A percentile compares a stretch with the other conserved stretches of the same genome.
These are phyloP conservation scores for Agaricus sinodeliciosus DNA, from an alignment of 768 basidiomycete species.

Conservation along the genomic window DNA sequence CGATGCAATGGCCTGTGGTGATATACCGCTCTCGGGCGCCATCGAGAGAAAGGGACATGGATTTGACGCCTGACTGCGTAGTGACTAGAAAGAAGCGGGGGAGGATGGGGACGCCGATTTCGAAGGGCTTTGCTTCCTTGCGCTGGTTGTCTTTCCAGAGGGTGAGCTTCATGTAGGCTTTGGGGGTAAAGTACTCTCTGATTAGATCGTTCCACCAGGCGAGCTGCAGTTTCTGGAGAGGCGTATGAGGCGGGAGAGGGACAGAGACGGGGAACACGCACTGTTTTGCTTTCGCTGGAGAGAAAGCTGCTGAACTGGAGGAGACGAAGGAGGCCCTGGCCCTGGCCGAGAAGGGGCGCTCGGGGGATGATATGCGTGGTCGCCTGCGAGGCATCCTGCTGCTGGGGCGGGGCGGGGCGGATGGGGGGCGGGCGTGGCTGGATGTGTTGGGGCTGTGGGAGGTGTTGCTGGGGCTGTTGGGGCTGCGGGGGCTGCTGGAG, in stretches of 20 bases:
- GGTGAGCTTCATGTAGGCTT: constrained; percentile 71
- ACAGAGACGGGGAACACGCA: constrained; percentile 22
- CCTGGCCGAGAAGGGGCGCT: constrained; percentile 36
- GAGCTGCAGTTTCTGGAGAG: constrained; percentile 49
- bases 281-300: constrained; percentile 42
- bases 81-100: constrained; percentile 84
- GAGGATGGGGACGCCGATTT: constrained; percentile 73
- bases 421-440: constrained; percentile 12
- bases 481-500: constrained; percentile 11
- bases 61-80: constrained; percentile 77
- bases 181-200: constrained; percentile 62
- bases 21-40: constrained; percentile 63
- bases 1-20: constrained; percentile 39
- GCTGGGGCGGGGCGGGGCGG: constrained; percentile 1
- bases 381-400: background rate
- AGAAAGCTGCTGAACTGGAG: constrained; percentile 67
- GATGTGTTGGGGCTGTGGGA: background rate
- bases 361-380: background rate
- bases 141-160: constrained; percentile 83
- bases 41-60: constrained; percentile 75
- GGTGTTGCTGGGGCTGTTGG: constrained; percentile 3
- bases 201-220: constrained; percentile 64
- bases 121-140: constrained; percentile 78
- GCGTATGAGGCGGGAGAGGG: background rate
- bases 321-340: constrained; percentile 60